Evolutionary conservation across 805 yeast species (phyloP), one percentile per base, ranked within the genome.

Genomic region (Saccharomycopsis synnaedendra): DNA sequence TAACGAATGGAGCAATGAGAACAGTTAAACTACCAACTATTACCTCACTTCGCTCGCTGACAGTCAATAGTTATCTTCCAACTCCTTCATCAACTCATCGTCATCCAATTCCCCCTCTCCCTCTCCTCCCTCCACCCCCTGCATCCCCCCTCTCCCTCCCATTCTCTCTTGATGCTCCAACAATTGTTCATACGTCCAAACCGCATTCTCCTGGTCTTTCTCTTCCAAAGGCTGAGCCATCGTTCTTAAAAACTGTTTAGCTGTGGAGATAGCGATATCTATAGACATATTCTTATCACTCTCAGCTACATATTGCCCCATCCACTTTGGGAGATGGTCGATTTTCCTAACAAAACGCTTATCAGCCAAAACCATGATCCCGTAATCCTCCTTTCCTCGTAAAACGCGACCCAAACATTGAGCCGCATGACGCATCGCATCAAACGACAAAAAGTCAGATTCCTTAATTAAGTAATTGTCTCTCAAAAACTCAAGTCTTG

Each of bases 361-460:
- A 63, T 93, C 99, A 0, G 98, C 98, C 52, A 93, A 67, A 40
- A 93, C 97, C 99, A 93, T 93, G 56, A 93, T 84, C 54, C 99
- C 99, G 63, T 93, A 93, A 68, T 93, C 99, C 60, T 93, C 97
- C 62, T 93, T 93, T 55, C 99, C 99, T 68, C 99, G 78, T 54
- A 93, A 68, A 47, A 93, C 98, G 61, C 99, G 79, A 7, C 99
- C 99, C 59, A 93, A 67, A 66, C 99, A 93, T 64, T 93, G 99
- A 0, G 99, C 97, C 3, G 97, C 99, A 67, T 93, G 99, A 60
- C 99, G 78, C 98, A 93, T 93, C 9, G 99, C 99, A 65, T 93
- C 99, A 71, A 93, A 93, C 7, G 97, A 89, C 37, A 93, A 63
- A 61, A 93, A 93, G 59, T 93, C 98, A 60, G 86, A 88, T 59